Evolutionary conservation across 305 asterid species (phyloP).

Genomic region (Rubia occidens): DNA sequence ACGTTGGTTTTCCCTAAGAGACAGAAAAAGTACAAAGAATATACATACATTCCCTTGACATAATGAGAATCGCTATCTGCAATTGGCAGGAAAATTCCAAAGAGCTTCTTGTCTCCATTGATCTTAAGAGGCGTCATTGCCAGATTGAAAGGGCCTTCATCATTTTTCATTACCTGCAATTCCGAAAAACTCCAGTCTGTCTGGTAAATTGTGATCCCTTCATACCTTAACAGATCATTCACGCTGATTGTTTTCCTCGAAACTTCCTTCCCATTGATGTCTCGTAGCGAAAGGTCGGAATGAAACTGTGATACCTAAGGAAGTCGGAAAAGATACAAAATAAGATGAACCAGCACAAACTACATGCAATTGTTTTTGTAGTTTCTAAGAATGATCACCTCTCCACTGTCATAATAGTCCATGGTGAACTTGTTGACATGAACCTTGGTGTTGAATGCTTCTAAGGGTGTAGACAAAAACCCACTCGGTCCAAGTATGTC

Average conservation of each 20-base stretch:
- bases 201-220: slow-evolving; percentile 76
- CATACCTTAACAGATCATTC: slow-evolving; percentile 74
- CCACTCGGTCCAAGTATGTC: slow-evolving; percentile 55
- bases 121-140: slow-evolving; percentile 81
- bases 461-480: slow-evolving; percentile 62
- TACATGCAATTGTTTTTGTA: background rate
- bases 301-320: slow-evolving; percentile 70
- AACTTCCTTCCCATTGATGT: slow-evolving; percentile 67
- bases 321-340: slow-evolving; percentile 14
- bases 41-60: slow-evolving; percentile 68
- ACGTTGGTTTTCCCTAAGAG: background rate
- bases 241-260: slow-evolving; percentile 75
- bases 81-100: slow-evolving; percentile 64
- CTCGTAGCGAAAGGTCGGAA: slow-evolving; percentile 67
- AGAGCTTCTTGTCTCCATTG: slow-evolving; percentile 84
- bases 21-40: background rate
- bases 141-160: slow-evolving; percentile 80
- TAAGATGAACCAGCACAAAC: slow-evolving; percentile 6
- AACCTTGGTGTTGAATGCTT: slow-evolving; percentile 73
- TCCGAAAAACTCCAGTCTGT: slow-evolving; percentile 87
- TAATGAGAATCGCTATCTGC: slow-evolving; percentile 44
- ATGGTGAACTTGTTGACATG: slow-evolving; percentile 63
- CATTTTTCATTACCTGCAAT: slow-evolving; percentile 63
- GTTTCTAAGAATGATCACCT: slow-evolving; percentile 37
- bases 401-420: slow-evolving; percentile 81